Percentiles rank a stretch among this genome's conserved stretches.
These are phyloP conservation scores for Achlya hypogyna DNA, from an alignment of 352 stramenopile species.

Conservation along the genomic window DNA sequence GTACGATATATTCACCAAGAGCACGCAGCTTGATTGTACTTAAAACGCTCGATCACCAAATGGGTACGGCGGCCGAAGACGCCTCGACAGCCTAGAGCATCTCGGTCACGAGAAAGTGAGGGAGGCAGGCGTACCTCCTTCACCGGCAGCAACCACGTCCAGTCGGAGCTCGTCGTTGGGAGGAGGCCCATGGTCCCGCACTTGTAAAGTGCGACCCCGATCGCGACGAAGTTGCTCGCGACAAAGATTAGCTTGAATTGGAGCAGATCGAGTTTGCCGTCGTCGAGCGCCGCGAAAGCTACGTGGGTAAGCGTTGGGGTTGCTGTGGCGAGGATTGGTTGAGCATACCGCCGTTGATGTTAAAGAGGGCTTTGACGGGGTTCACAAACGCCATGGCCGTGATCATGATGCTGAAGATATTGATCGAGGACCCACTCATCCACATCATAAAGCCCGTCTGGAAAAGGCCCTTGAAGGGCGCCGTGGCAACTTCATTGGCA, in stretches of 20 bases:
- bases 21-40: too few species aligned
- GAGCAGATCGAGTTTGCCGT: constrained; percentile 67
- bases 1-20: too few species aligned
- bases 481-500: constrained; percentile 85
- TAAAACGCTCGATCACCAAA: too few species aligned
- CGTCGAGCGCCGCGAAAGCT: constrained; percentile 71
- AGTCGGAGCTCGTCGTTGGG: constrained; percentile 87
- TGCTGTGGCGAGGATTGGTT: neutral
- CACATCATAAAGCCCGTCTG: constrained; percentile 95
- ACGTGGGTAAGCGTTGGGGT: constrained; percentile 4
- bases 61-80: constrained; percentile 32
- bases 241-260: constrained; percentile 87
- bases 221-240: constrained; percentile 74
- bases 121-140: constrained; percentile 30
- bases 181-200: constrained; percentile 87
- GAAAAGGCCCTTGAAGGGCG: constrained; percentile 87
- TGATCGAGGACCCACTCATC: constrained; percentile 91
- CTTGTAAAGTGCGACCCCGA: constrained; percentile 88
- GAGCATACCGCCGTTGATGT: constrained; percentile 48
- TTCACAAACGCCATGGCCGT: constrained; percentile 90
- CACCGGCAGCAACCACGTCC: constrained; percentile 84
- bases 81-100: constrained; percentile 39
- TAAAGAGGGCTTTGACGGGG: constrained; percentile 85
- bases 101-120: neutral
- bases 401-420: constrained; percentile 95